These are phyloP conservation scores for Phytopythium boreale DNA, from an alignment of 352 stramenopile genomes.

Conservation along the genomic window DNA sequence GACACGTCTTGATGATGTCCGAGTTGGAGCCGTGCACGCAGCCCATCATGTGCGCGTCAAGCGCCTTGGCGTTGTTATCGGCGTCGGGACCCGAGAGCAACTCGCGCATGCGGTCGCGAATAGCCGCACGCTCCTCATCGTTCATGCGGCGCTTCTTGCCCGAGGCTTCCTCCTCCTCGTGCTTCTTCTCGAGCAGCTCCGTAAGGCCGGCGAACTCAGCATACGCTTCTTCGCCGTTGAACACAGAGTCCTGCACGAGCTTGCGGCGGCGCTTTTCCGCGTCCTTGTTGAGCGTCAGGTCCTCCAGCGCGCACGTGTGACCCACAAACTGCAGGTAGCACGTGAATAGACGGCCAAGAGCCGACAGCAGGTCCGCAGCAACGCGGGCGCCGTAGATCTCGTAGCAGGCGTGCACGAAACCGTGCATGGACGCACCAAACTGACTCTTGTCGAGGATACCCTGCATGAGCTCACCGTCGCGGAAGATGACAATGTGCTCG, in stretches of 20 bases:
- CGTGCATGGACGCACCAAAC: slow-evolving; percentile 98
- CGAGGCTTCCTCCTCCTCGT: slow-evolving; percentile 32
- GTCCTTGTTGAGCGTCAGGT: slow-evolving; percentile 95
- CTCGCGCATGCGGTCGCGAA: slow-evolving; percentile 74
- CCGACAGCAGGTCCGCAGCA: slow-evolving; percentile 78
- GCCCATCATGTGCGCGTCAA: slow-evolving; percentile 90
- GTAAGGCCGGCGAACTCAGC: slow-evolving; percentile 79
- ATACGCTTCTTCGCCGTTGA: slow-evolving; percentile 81
- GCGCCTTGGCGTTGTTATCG: slow-evolving; percentile 68
- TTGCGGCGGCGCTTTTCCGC: slow-evolving; percentile 91
- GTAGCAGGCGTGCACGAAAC: slow-evolving; percentile 97
- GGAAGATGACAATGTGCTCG: slow-evolving; percentile 96
- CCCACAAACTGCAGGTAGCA: slow-evolving; percentile 97
- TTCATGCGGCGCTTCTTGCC: slow-evolving; percentile 85
- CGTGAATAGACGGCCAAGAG: slow-evolving; percentile 93
- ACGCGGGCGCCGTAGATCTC: slow-evolving; percentile 86
- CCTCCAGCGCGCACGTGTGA: slow-evolving; percentile 98
- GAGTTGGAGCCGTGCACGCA: slow-evolving; percentile 90
- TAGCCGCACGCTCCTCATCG: slow-evolving; percentile 62
- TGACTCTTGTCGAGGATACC: slow-evolving; percentile 99
- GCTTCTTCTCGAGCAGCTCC: slow-evolving; percentile 66
- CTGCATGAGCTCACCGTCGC: slow-evolving; percentile 94
- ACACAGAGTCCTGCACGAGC: slow-evolving; percentile 85
- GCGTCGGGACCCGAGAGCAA: slow-evolving; percentile 72
- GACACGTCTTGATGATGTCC: slow-evolving; percentile 99